phyloP scores from a whole-genome alignment of 2,329 filamentous ascomycete species.

The Penicillium corylophilum region DNA sequence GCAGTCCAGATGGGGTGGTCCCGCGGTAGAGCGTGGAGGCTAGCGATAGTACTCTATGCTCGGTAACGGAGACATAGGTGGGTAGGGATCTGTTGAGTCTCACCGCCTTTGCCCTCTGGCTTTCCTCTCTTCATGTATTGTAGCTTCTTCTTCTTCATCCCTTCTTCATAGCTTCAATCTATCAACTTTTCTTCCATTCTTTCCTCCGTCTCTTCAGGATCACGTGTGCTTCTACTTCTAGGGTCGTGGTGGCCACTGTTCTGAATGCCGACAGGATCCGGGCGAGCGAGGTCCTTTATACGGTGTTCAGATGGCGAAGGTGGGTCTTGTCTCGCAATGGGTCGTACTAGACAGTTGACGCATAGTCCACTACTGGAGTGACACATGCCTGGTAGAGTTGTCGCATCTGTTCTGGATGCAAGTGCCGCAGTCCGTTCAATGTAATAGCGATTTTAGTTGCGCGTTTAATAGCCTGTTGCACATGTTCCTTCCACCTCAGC shows the following conservation, averaged over 20 bases:
- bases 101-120: no score
- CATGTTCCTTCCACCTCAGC: slow-evolving; percentile 22
- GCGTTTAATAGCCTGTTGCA: slow-evolving; percentile 20
- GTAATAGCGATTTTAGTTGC: slow-evolving; percentile 18
- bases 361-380: slow-evolving; percentile 24
- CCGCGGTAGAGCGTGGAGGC: slow-evolving; percentile 20
- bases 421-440: slow-evolving; percentile 19
- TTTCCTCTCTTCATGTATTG: no score
- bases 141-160: no score
- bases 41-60: slow-evolving; percentile 17
- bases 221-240: slow-evolving; percentile 25
- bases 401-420: slow-evolving; percentile 25
- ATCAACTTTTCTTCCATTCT: no score
- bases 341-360: slow-evolving; percentile 26
- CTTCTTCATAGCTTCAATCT: no score
- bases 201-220: no score
- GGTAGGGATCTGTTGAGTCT: slow-evolving; percentile 15
- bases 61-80: slow-evolving; percentile 16
- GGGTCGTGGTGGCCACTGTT: slow-evolving; percentile 18
- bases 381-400: slow-evolving; percentile 28
- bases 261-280: slow-evolving; percentile 23
- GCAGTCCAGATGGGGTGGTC: slow-evolving; percentile 16
- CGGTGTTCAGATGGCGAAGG: slow-evolving; percentile 18
- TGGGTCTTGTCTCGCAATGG: slow-evolving; percentile 22
- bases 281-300: slow-evolving; percentile 21